These are phyloP conservation scores for Pleurotus djamor DNA, from an alignment of 768 basidiomycete genomes.

Conservation along the genomic window DNA sequence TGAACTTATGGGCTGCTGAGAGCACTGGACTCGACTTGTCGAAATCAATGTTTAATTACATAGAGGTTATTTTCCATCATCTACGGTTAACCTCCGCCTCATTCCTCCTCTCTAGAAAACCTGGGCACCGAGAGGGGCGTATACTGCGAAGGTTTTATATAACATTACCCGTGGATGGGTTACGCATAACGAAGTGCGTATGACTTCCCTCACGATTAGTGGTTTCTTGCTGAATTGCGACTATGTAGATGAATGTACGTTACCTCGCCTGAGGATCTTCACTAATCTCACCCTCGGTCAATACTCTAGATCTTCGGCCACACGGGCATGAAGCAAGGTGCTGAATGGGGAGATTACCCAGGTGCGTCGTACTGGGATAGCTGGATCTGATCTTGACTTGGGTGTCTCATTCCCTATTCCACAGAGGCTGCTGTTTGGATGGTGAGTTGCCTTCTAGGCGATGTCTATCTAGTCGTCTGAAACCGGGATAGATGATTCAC, in stretches of 20 bases:
- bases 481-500: conserved; percentile 58
- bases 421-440: conserved; percentile 74
- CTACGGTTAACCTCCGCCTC: background rate
- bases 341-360: conserved; percentile 72
- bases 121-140: conserved; percentile 69
- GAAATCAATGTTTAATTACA: conserved; percentile 61
- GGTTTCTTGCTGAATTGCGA: background rate
- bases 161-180: conserved; percentile 78
- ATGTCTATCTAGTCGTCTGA: background rate
- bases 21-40: conserved; percentile 61
- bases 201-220: background rate
- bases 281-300: background rate
- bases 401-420: background rate
- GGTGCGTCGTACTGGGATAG: conserved; percentile 33
- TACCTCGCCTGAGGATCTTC: background rate
- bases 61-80: conserved; percentile 37
- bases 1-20: conserved; percentile 83
- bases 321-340: conserved; percentile 71
- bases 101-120: conserved; percentile 47
- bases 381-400: background rate
- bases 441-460: conserved; percentile 31
- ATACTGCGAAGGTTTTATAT: conserved; percentile 67
- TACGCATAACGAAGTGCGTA: conserved; percentile 66
- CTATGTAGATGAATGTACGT: conserved; percentile 59
- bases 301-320: conserved; percentile 65